phyloP scores from a whole-genome alignment of 192 early-diverging fungal genomes.

The Funneliformis mosseae region DNA sequence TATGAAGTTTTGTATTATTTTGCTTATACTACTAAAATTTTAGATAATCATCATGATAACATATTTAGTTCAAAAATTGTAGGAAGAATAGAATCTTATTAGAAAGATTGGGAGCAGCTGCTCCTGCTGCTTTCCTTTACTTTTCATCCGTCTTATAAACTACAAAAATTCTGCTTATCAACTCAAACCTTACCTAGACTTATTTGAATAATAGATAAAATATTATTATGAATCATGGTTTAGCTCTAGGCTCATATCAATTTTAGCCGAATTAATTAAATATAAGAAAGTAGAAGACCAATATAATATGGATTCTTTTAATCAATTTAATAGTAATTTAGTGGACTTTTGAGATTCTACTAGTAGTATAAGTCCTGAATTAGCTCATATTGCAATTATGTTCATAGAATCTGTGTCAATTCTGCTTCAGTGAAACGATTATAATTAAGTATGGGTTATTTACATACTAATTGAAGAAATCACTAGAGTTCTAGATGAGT shows the following conservation, averaged over 20 bases:
- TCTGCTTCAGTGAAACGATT: neutral
- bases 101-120: neutral
- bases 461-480: neutral
- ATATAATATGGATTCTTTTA: conserved; percentile 20
- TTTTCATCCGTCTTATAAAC: neutral
- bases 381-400: neutral
- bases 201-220: conserved; percentile 13
- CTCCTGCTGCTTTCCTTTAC: neutral
- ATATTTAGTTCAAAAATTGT: neutral
- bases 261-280: conserved; percentile 1
- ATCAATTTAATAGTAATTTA: conserved; percentile 9
- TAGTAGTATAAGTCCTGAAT: neutral
- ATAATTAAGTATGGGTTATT: neutral
- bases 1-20: conserved; percentile 16
- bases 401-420: neutral
- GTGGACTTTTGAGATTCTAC: neutral
- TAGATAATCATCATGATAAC: neutral
- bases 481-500: no score
- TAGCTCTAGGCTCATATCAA: neutral
- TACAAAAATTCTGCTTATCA: neutral
- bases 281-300: conserved; percentile 6
- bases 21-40: neutral
- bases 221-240: conserved; percentile 25
- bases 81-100: neutral
- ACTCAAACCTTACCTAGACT: neutral